A percentile compares a stretch with the other conserved stretches of the same genome.
These are phyloP conservation scores for Ceratocystis ficicola DNA, from an alignment of 2,329 filamentous ascomycete genomes.

Conservation along the genomic window DNA sequence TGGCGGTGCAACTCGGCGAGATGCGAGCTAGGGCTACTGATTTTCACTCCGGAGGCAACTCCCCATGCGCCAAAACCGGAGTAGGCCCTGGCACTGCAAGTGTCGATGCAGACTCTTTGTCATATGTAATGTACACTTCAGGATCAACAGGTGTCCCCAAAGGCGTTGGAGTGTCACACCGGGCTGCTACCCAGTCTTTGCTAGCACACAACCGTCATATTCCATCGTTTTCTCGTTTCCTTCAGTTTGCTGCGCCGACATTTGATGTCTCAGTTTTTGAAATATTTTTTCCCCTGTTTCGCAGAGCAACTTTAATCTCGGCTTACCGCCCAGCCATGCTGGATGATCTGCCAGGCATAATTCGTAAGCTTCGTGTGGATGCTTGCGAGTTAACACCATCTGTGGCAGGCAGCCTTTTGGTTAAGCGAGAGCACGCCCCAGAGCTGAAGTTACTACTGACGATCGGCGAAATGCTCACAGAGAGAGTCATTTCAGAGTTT, in stretches of 20 bases:
- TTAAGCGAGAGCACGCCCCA: constrained; percentile 54
- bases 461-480: constrained; percentile 86
- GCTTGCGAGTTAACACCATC: constrained; percentile 83
- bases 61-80: not conserved
- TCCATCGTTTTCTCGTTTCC: constrained; percentile 62
- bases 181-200: constrained; percentile 67
- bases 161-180: constrained; percentile 71
- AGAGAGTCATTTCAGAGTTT: constrained; percentile 65
- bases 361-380: constrained; percentile 57
- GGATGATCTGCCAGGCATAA: constrained; percentile 56
- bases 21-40: constrained; percentile 27
- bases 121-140: constrained; percentile 90
- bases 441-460: constrained; percentile 61
- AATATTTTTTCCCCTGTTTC: constrained; percentile 75
- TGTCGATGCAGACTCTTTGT: constrained; percentile 37
- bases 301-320: constrained; percentile 60
- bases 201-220: constrained; percentile 70
- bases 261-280: constrained; percentile 95
- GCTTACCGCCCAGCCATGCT: constrained; percentile 59
- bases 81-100: not conserved
- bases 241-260: constrained; percentile 84
- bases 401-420: constrained; percentile 65
- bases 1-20: constrained; percentile 24
- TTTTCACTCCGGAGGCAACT: not conserved
- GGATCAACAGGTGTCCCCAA: constrained; percentile 84